phyloP scores from a whole-genome alignment of 129 eudicot genomes.

The Silybum marianum region DNA sequence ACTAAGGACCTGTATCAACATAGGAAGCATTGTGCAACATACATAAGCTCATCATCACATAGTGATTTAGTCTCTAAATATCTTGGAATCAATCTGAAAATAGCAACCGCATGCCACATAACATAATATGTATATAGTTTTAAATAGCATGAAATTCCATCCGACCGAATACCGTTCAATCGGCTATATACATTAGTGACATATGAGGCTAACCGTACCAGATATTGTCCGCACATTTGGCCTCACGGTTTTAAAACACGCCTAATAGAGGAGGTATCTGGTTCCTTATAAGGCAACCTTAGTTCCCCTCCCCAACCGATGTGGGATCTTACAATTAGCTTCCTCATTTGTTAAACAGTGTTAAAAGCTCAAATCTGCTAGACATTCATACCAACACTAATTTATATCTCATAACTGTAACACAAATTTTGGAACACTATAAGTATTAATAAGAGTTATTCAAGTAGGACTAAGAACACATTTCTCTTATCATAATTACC shows the following conservation, averaged over 20 bases:
- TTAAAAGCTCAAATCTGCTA: neutral
- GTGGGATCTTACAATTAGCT: neutral
- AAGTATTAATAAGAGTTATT: neutral
- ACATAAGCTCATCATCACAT: slow-evolving; percentile 14
- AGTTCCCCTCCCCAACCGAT: no score
- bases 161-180: neutral
- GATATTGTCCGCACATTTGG: no score
- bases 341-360: neutral
- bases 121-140: neutral
- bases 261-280: no score
- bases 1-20: slow-evolving; percentile 74
- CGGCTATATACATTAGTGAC: neutral
- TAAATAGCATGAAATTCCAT: neutral
- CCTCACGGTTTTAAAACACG: no score
- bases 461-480: neutral
- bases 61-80: neutral
- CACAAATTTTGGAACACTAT: neutral
- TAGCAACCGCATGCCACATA: neutral
- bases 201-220: no score
- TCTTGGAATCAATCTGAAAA: slow-evolving; percentile 13
- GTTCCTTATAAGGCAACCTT: no score
- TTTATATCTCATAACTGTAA: no score
- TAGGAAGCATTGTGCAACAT: neutral
- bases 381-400: neutral
- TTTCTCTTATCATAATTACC: neutral